Evolutionary conservation across 257 asterid species (phyloP).

Genomic region (Solanum pennellii): DNA sequence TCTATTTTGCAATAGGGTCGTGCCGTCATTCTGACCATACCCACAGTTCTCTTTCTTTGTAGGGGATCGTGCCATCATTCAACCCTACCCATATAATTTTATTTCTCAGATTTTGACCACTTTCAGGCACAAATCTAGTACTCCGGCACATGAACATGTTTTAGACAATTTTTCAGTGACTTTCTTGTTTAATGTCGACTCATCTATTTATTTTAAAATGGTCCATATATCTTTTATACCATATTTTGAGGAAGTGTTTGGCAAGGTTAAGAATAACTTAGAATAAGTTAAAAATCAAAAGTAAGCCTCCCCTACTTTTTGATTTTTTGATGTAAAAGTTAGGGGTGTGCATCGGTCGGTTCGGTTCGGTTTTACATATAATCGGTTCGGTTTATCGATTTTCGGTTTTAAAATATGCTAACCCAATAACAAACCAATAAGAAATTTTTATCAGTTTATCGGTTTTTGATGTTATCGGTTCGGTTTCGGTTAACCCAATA

Average conservation of each 20-base stretch:
- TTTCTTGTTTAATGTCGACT: neutral
- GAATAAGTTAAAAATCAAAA: neutral
- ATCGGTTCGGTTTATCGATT: no score
- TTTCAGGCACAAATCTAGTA: neutral
- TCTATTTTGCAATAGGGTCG: neutral
- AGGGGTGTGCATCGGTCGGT: no score
- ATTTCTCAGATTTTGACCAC: neutral
- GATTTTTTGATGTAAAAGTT: neutral
- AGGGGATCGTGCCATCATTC: neutral
- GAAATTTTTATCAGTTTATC: no score
- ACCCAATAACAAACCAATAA: no score
- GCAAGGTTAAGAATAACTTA: neutral
- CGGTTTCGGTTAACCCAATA: no score
- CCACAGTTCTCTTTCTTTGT: no score
- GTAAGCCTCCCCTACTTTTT: neutral
- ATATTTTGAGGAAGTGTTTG: neutral
- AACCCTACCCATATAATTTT: neutral
- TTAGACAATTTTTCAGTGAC: neutral
- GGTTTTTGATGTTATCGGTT: no score
- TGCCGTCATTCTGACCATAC: neutral
- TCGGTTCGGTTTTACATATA: no score
- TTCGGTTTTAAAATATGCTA: no score
- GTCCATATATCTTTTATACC: neutral
- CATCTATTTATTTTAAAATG: neutral
- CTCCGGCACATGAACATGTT: neutral